Conservation (phyloP, 73 alveolate genomes). For the Paramecium pentaurelia region DNA sequence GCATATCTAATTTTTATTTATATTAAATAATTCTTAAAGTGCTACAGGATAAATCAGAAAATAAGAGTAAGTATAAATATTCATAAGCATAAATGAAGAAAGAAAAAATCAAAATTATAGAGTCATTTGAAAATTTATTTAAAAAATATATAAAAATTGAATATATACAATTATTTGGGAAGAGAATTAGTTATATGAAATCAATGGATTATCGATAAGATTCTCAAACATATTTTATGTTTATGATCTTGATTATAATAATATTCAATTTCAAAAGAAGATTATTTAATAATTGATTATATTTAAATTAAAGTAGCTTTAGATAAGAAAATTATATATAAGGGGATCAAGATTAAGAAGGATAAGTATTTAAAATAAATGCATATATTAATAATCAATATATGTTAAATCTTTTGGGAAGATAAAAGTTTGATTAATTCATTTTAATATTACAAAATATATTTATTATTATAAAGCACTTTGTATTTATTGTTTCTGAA, state of each 20-base stretch:
- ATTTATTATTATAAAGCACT: no score
- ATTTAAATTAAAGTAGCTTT: no score
- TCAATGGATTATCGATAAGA: no score
- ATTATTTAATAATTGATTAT: not conserved
- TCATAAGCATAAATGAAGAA: not conserved
- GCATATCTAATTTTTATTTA: constrained; percentile 21
- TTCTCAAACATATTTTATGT: not conserved
- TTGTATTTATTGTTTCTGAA: no score
- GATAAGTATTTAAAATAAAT: no score
- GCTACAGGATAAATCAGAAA: not conserved
- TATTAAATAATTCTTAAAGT: not conserved
- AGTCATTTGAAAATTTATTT: not conserved
- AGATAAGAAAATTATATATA: no score
- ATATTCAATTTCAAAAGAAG: not conserved
- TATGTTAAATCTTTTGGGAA: no score
- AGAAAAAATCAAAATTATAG: not conserved
- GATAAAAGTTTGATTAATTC: no score
- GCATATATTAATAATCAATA: no score
- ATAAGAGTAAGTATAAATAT: not conserved
- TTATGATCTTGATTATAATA: not conserved
- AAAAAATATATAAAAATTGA: not conserved
- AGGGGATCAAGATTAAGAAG: no score
- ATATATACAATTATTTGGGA: not conserved
- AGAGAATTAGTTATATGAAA: not conserved
- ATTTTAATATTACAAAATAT: no score